These are phyloP conservation scores for Kokia cookei DNA, from an alignment of 441 rosid species.

Conservation along the genomic window DNA sequence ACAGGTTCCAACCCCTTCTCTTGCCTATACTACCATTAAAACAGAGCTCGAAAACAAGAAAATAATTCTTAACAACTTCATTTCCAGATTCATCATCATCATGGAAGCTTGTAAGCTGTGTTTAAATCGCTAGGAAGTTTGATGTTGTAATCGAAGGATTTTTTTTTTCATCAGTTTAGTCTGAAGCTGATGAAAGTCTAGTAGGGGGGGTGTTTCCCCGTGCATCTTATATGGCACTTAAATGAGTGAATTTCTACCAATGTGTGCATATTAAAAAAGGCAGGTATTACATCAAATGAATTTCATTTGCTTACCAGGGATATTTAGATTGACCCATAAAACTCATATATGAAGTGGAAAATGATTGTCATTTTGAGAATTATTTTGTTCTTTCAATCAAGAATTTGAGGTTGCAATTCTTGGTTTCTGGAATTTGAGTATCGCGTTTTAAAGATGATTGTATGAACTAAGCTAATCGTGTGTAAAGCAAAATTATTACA, in stretches of 20 bases:
- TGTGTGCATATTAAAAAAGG: conserved; percentile 11
- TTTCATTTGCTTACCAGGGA: not conserved
- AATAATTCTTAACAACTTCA: not conserved
- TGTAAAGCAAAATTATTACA: no score
- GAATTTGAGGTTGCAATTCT: not conserved
- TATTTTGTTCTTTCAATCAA: no score
- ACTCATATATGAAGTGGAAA: not conserved
- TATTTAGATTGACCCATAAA: not conserved
- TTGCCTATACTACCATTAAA: not conserved
- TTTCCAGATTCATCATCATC: not conserved
- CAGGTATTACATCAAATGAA: not conserved
- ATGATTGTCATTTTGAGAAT: not conserved
- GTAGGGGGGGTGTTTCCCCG: conserved; percentile 1
- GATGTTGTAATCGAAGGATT: not conserved
- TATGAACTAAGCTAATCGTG: no score
- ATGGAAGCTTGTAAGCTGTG: not conserved
- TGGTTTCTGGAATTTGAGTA: not conserved
- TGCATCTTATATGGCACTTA: not conserved
- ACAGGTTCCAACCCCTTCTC: conserved; percentile 22
- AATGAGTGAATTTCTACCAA: conserved; percentile 3
- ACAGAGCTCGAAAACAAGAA: not conserved
- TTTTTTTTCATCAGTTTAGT: not conserved
- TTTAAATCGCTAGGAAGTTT: not conserved
- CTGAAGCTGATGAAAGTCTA: conserved; percentile 3
- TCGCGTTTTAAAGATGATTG: no score